Base-by-base conservation (phyloP, 2,329 filamentous ascomycete genomes). In the Talaromyces sp. region DNA sequence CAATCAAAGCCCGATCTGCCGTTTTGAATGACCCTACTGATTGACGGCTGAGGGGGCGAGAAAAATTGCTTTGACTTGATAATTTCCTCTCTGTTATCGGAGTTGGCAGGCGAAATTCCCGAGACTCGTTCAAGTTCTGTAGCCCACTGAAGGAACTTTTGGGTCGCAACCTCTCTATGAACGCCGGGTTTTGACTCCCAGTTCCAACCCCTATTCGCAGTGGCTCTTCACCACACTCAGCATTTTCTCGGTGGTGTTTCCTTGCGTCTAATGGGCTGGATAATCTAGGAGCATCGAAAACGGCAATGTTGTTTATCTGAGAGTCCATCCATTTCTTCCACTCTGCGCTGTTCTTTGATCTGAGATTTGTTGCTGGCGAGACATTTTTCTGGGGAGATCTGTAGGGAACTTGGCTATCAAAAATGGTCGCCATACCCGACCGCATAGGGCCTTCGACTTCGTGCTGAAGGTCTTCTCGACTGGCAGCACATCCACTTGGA, bases 271-370 rank as follows among this genome's bases (percentile, higher is more conserved):
- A 67, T 58, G 60, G 30, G 25, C 62, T 66, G 28, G 28, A 28
- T 17, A 27, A 30, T 22, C 54, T 54, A n/a, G 59, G 59, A 27
- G 62, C 54, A n/a, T 59, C 58, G 19, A 42, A 54, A 39, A 58
- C 59, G 11, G 73, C 70, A 53, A 75, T 69, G 25, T 66, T 72
- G 32, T 69, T 71, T 55, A 77, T 71, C 59, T 78, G 67, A 11
- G 70, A 70, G 54, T 67, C 70, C 68, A 77, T 71, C 73, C 75
- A 77, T 44, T 70, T 67, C 57, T 72, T 71, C 75, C 75, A 77
- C 33, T 77, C 74, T 6, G 63, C 65, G 61, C 71, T 74, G 8
- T 69, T 66, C 25, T 65, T 70, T 11, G 61, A 54, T 19, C 62
- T 59, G 55, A 47, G 17, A 7, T 56, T 62, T 9, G 52, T 32